Evolutionary conservation across 2,329 filamentous ascomycete species (phyloP), one percentile per base, ranked within the genome.

Genomic region (Metarhizium guizhouense): DNA sequence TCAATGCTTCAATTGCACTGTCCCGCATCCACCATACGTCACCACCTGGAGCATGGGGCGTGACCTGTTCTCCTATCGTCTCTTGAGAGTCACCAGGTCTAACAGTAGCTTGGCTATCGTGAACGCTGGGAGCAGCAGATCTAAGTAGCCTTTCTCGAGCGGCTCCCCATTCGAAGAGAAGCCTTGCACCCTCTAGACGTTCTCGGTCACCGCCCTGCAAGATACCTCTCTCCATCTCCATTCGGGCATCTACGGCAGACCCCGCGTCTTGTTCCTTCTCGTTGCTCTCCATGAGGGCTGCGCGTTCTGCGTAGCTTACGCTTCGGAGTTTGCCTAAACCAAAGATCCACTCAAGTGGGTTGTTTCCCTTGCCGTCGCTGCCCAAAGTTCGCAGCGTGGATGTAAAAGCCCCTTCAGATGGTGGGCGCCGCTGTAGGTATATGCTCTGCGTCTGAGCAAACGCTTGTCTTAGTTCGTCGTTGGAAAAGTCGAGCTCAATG

Each of bases 311-410:
- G 53, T 86, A 76, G 67, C 74, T 88, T 67, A 76, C 81, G 59
- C 61, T 71, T 65, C 63, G 68, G 57, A 74, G 87, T 65, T 56
- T 78, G 60, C 79, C 75, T 0, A 90, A 77, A 1, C 76, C 71
- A 66, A 95, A 90, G 1, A 96, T 67, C 87, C 89, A 93, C 58
- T 87, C 83, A 64, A 93, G 81, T 0, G 88, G 75, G 4, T 72
- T 66, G 8, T 66, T 57, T 18, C 63, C 62, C 38, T 67, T 65
- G 4, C 62, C 60, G 36, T 64, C 66, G 59, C 60, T 69, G 56
- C 87, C 88, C 32, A 95, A 77, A 0, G 88, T 88, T 3, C 85
- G 80, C 14, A 95, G 77, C 0, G 90, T 90, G 0, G 88, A 85
- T 5, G 82, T 78, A 67, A 96, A 95, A 8, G 82, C 79, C 7